Percentiles rank a stretch among this genome's conserved stretches.
Conservation (phyloP, 768 basidiomycete species). For the Cystobasidium ongulense region DNA sequence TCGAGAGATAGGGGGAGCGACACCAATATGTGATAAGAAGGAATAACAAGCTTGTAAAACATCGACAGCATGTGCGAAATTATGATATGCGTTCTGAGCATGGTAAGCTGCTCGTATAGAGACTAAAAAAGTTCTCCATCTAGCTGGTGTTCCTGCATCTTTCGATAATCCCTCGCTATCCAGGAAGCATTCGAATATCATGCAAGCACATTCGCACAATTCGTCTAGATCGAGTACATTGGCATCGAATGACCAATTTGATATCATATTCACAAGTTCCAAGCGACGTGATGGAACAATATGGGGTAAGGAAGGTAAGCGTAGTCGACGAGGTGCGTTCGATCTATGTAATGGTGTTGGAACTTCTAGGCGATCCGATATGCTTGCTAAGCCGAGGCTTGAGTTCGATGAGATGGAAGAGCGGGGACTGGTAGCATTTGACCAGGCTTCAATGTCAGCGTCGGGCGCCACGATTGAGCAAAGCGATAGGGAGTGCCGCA, state of each 20-base stretch:
- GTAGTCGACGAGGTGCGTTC: background rate
- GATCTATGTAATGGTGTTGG: background rate
- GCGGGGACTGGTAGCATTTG: slow-evolving; percentile 17
- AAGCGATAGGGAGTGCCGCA: slow-evolving; percentile 41
- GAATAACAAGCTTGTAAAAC: slow-evolving; percentile 86
- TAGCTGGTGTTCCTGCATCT: slow-evolving; percentile 48
- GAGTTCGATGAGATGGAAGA: slow-evolving; percentile 3
- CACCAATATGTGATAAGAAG: slow-evolving; percentile 67
- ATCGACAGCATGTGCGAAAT: slow-evolving; percentile 92
- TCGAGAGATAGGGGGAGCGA: slow-evolving; percentile 64
- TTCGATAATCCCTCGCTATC: slow-evolving; percentile 58
- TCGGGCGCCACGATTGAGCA: slow-evolving; percentile 22
- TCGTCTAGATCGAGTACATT: slow-evolving; percentile 73
- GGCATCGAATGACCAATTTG: slow-evolving; percentile 85
- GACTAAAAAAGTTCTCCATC: slow-evolving; percentile 59
- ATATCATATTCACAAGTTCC: slow-evolving; percentile 60
- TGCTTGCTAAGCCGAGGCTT: background rate
- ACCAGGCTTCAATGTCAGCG: slow-evolving; percentile 48
- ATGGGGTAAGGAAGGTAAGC: slow-evolving; percentile 25
- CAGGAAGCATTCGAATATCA: slow-evolving; percentile 79
- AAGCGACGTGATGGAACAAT: slow-evolving; percentile 47
- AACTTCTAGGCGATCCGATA: background rate
- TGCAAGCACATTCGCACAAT: slow-evolving; percentile 65
- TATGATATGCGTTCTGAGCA: slow-evolving; percentile 87
- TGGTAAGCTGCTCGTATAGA: slow-evolving; percentile 90